Evolutionary conservation across 1,284 basidiomycete genomes (phyloP).

Genomic region (Schizophyllum commune): DNA sequence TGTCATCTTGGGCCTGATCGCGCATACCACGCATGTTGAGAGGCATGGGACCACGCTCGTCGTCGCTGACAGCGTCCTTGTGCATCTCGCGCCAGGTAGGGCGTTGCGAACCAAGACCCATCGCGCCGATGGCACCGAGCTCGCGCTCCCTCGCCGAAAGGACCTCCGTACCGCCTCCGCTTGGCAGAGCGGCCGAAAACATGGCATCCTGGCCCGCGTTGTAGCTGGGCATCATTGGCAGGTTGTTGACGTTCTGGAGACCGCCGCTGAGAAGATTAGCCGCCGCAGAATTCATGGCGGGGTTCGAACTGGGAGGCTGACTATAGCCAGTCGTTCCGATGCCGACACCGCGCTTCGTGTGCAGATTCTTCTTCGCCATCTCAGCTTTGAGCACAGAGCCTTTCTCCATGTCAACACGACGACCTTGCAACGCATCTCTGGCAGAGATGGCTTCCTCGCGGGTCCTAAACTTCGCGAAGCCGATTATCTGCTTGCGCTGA

Average conservation of each 20-base stretch:
- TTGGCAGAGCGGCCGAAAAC: neutral
- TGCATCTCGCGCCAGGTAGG: conserved; percentile 2
- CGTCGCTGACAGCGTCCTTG: neutral
- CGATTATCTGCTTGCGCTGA: conserved; percentile 92
- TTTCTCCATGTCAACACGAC: conserved; percentile 90
- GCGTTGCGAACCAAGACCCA: conserved; percentile 28
- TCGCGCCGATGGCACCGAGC: conserved; percentile 21
- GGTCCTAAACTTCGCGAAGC: conserved; percentile 93
- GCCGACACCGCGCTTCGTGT: conserved; percentile 85
- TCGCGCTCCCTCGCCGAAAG: conserved; percentile 33
- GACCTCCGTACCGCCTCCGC: conserved; percentile 13
- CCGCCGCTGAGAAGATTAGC: neutral
- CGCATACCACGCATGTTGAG: neutral
- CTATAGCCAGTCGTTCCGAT: neutral
- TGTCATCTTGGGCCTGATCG: neutral
- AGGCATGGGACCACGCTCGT: neutral
- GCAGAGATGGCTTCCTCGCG: conserved; percentile 85
- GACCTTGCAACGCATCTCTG: conserved; percentile 84
- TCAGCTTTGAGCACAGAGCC: conserved; percentile 94
- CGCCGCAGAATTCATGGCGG: neutral
- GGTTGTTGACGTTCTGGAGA: neutral
- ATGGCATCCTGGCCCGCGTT: conserved; percentile 3
- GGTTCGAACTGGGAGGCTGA: neutral
- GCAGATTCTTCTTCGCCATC: conserved; percentile 99
- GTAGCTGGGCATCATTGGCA: neutral